Percentiles rank a stretch among this genome's conserved stretches.
phyloP scores from a whole-genome alignment of 371 early-diverging fungal genomes.

The Mortierella sp. region DNA sequence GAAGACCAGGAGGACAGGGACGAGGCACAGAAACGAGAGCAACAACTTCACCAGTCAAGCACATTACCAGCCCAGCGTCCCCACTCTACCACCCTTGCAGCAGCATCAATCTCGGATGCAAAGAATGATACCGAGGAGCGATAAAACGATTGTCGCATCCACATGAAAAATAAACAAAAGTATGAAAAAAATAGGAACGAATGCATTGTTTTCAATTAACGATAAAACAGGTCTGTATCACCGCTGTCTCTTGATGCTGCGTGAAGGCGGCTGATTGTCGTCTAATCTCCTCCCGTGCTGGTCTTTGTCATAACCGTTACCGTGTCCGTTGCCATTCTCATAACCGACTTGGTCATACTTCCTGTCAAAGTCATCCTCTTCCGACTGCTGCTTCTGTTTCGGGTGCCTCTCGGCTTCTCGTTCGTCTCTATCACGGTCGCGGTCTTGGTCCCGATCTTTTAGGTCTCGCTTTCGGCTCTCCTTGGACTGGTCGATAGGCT shows the following conservation, averaged over 20 bases:
- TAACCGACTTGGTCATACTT: background rate
- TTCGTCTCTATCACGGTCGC: conserved; percentile 3
- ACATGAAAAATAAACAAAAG: conserved; percentile 10
- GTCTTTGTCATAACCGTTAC: conserved; percentile 21
- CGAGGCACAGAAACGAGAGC: background rate
- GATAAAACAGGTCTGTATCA: conserved; percentile 2
- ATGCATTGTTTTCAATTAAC: background rate
- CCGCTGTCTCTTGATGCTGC: conserved; percentile 34
- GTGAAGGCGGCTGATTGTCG: conserved; percentile 17
- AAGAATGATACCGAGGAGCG: conserved; percentile 4
- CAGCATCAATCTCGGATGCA: conserved; percentile 1
- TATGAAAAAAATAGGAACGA: conserved; percentile 3
- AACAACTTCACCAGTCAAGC: background rate
- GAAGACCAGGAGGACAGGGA: conserved; percentile 16
- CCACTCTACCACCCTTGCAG: background rate
- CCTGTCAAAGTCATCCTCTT: conserved; percentile 6
- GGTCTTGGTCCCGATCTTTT: conserved; percentile 2
- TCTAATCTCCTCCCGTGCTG: conserved; percentile 12
- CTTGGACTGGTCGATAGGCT: background rate
- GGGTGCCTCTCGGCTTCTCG: background rate
- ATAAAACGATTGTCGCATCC: conserved; percentile 1
- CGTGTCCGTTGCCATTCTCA: conserved; percentile 5
- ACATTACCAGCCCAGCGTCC: background rate
- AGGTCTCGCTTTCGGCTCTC: conserved; percentile 18
- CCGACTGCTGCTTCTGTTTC: conserved; percentile 13